These are phyloP conservation scores for Camelina sativa DNA, from an alignment of 345 rosid genomes.

Conservation along the genomic window DNA sequence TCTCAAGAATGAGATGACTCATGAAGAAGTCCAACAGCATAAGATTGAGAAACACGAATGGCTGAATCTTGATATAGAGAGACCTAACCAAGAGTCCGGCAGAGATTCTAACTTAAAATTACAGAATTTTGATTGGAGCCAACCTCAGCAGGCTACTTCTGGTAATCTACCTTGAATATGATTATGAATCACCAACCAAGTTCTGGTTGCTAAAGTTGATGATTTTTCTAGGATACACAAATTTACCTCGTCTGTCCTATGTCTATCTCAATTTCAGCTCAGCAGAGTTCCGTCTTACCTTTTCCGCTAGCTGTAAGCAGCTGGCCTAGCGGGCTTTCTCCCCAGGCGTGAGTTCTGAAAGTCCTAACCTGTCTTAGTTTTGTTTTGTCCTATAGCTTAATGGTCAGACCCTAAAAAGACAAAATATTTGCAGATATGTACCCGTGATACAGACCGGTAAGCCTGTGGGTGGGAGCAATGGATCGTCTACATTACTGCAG, in stretches of 20 bases:
- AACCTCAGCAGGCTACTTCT: constrained; percentile 41
- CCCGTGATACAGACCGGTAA: constrained; percentile 45
- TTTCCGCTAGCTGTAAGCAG: constrained; percentile 45
- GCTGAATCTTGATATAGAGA: constrained; percentile 51
- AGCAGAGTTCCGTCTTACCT: constrained; percentile 46
- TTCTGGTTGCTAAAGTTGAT: constrained; percentile 9
- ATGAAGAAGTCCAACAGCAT: constrained; percentile 31
- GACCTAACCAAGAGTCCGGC: constrained; percentile 34
- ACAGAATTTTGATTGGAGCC: constrained; percentile 40
- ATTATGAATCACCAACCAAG: constrained; percentile 15
- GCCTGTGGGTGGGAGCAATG: constrained; percentile 43
- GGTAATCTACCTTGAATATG: constrained; percentile 42
- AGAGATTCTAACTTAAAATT: constrained; percentile 37
- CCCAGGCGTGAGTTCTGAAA: constrained; percentile 50
- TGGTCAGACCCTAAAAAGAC: neutral
- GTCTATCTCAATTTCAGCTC: constrained; percentile 46
- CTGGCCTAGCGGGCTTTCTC: constrained; percentile 47
- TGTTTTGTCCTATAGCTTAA: constrained; percentile 29
- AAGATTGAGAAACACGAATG: constrained; percentile 37
- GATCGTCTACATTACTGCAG: constrained; percentile 46
- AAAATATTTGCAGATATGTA: constrained; percentile 45
- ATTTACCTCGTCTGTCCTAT: constrained; percentile 16
- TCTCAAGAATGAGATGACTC: constrained; percentile 35
- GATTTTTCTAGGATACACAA: constrained; percentile 1
- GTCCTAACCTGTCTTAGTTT: constrained; percentile 13